Base-by-base conservation (phyloP, 208 protist genomes). In the Acanthamoeba divionensis region DNA sequence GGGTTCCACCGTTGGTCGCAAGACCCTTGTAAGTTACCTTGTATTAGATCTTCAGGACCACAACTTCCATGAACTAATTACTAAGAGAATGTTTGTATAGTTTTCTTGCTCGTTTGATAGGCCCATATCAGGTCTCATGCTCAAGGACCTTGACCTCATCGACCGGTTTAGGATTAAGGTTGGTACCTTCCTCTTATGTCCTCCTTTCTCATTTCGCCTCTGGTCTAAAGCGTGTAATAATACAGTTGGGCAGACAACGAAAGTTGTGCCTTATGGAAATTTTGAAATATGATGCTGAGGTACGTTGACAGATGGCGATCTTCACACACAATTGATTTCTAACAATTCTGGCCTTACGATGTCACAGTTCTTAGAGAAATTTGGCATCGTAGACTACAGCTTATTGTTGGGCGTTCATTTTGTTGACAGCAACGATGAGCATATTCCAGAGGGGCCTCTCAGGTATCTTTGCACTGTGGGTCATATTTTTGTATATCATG, bases 371-470 rank as follows among this genome's bases (percentile, higher is more conserved):
- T 80, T 85, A 54, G 75, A 13, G 12, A 12, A 33, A 8, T 26
- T 36, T 33, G 48, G 26, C 47, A 85, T 85, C 29, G 65, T 85
- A 8, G 75, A 85, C 29, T 85, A 85, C 75, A 66, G 47, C 10
- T 66, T 85, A 26, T 31, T 85, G 7, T 29, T 85, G 75, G 75
- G 75, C 75, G 48, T 85, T 10, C 75, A 67, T 54, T 80, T 80
- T 52, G 24, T 80, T 31, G 69, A 80, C 24, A 26, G 9, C 13
- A 12, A 13, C 15, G 69, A 80, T n/a, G 41, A 47, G 9, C 13
- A 69, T 31, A 69, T n/a, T n/a, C n/a, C n/a, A n/a, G n/a, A n/a
- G n/a, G n/a, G n/a, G n/a, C n/a, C n/a, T n/a, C n/a, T n/a, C n/a
- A n/a, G n/a, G n/a, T n/a, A n/a, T n/a, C n/a, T n/a, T n/a, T n/a